phyloP scores from a whole-genome alignment of 495 filamentous ascomycete genomes.

The Lepidopterella palustris region DNA sequence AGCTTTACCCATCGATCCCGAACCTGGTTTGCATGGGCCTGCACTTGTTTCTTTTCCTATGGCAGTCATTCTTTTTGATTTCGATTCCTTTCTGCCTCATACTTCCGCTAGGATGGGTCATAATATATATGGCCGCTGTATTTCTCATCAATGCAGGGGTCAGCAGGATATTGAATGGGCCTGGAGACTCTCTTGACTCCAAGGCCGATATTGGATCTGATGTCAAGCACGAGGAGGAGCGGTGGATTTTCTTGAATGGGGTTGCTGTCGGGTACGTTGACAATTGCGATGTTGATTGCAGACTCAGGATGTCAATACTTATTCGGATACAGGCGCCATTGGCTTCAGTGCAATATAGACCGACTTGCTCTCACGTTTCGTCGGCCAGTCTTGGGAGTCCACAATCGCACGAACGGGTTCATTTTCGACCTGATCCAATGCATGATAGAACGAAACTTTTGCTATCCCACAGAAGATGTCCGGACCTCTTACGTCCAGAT shows the following conservation, averaged over 20 bases:
- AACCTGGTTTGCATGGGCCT: slow-evolving; percentile 22
- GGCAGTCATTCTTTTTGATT: slow-evolving; percentile 18
- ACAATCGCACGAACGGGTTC: slow-evolving; percentile 60
- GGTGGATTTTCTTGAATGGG: slow-evolving; percentile 72
- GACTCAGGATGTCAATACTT: slow-evolving; percentile 9
- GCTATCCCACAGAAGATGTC: slow-evolving; percentile 64
- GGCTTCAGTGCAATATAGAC: slow-evolving; percentile 64
- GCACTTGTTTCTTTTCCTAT: slow-evolving; percentile 23
- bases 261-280: slow-evolving; percentile 54
- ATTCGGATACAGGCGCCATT: slow-evolving; percentile 41
- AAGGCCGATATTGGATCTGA: slow-evolving; percentile 14
- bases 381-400: slow-evolving; percentile 69
- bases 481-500: slow-evolving; percentile 49
- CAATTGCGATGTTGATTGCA: too few species aligned
- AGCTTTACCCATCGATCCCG: slow-evolving; percentile 13
- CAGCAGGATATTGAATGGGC: slow-evolving; percentile 24
- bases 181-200: neutral
- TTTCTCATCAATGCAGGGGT: slow-evolving; percentile 9
- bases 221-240: slow-evolving; percentile 45
- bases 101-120: slow-evolving; percentile 11
- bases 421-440: slow-evolving; percentile 25
- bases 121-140: slow-evolving; percentile 17
- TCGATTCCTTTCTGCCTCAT: slow-evolving; percentile 16
- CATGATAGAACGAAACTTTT: slow-evolving; percentile 67
- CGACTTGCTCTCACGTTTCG: slow-evolving; percentile 68